Percentiles rank a stretch among this genome's conserved stretches.
These are phyloP conservation scores for Mediolabrus comicus DNA, from an alignment of 108 stramenopile genomes.

Conservation along the genomic window DNA sequence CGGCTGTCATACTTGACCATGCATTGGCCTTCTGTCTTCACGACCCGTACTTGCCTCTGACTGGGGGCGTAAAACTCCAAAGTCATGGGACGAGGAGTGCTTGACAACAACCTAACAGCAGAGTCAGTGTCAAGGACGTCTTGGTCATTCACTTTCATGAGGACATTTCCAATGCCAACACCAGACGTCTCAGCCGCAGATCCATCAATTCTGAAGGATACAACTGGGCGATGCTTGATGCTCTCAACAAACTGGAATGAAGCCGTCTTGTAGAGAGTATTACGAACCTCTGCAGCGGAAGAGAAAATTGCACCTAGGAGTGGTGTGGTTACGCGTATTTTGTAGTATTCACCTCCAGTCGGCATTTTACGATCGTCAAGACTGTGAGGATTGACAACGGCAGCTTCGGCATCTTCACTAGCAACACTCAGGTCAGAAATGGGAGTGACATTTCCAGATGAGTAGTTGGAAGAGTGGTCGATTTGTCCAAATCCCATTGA, in stretches of 20 bases:
- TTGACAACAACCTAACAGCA: slow-evolving; percentile 5
- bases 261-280: slow-evolving; percentile 16
- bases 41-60: slow-evolving; percentile 14
- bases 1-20: slow-evolving; percentile 47
- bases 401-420: neutral
- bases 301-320: slow-evolving; percentile 34
- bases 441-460: neutral
- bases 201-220: slow-evolving; percentile 26
- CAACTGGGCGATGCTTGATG: slow-evolving; percentile 32
- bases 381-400: slow-evolving; percentile 13
- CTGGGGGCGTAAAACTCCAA: slow-evolving; percentile 23
- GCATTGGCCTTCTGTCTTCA: slow-evolving; percentile 26
- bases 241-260: slow-evolving; percentile 7
- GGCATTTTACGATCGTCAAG: slow-evolving; percentile 26
- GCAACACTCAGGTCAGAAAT: neutral
- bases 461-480: neutral
- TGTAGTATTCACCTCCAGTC: slow-evolving; percentile 32
- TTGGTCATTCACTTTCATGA: slow-evolving; percentile 28
- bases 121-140: slow-evolving; percentile 12
- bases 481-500: slow-evolving; percentile 28
- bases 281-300: slow-evolving; percentile 10
- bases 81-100: slow-evolving; percentile 28
- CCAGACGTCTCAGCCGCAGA: slow-evolving; percentile 28
- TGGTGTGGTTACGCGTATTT: slow-evolving; percentile 13
- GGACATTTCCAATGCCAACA: slow-evolving; percentile 18